Evolutionary conservation across 192 early-diverging fungal species (phyloP).

Genomic region (Coemansia sp.): DNA sequence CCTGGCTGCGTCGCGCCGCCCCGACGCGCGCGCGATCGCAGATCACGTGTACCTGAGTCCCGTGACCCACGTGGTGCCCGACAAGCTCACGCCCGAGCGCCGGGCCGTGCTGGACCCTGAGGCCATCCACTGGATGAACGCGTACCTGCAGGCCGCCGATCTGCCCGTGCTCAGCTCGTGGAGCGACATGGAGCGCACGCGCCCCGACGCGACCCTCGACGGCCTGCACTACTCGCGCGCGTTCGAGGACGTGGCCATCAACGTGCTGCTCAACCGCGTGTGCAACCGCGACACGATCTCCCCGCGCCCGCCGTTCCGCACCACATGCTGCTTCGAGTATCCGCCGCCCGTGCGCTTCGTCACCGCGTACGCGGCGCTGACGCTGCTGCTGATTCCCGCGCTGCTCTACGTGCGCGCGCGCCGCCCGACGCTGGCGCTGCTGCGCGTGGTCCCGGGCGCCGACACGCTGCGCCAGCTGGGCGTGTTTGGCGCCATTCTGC

Average conservation of each 20-base stretch:
- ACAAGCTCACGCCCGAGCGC: constrained; percentile 52
- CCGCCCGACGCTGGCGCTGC: background rate
- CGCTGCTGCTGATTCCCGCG: constrained; percentile 19
- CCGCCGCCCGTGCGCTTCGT: constrained; percentile 48
- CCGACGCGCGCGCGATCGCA: background rate
- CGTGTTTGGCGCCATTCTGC: constrained; percentile 54
- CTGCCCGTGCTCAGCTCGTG: constrained; percentile 54
- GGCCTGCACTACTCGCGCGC: constrained; percentile 63
- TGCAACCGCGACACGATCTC: constrained; percentile 56
- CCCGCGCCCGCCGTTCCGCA: constrained; percentile 49
- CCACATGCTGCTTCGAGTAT: constrained; percentile 62
- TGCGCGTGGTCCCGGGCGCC: constrained; percentile 24
- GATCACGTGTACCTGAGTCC: constrained; percentile 37
- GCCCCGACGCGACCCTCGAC: constrained; percentile 53
- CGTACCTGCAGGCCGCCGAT: constrained; percentile 41
- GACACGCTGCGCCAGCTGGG: constrained; percentile 47
- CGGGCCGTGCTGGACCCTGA: constrained; percentile 38
- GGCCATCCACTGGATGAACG: constrained; percentile 54
- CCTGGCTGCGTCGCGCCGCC: constrained; percentile 1
- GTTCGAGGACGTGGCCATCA: constrained; percentile 52
- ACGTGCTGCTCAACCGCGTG: constrained; percentile 59
- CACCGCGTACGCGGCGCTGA: constrained; percentile 21
- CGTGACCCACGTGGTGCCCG: constrained; percentile 46
- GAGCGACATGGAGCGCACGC: constrained; percentile 46
- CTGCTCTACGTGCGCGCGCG: background rate